These are phyloP conservation scores for Annulohypoxylon maeteangense DNA, from an alignment of 495 filamentous ascomycete genomes.

Conservation along the genomic window DNA sequence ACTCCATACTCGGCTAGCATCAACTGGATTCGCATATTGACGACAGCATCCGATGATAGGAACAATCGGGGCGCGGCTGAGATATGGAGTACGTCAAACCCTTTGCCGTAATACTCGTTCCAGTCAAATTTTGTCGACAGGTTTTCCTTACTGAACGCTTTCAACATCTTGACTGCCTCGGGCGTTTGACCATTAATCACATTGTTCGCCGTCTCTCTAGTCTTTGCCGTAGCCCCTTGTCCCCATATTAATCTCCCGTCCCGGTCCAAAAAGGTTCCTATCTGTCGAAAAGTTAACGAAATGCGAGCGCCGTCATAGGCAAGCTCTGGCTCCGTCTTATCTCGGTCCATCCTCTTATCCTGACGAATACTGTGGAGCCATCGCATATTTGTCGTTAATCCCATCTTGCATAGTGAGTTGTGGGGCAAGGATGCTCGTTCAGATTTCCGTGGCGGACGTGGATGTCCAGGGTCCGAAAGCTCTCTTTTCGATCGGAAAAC, in stretches of 20 bases:
- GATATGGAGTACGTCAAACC: conserved; percentile 88
- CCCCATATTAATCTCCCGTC: conserved; percentile 81
- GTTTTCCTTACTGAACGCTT: conserved; percentile 88
- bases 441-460: conserved; percentile 38
- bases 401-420: conserved; percentile 87
- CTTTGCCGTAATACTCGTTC: conserved; percentile 78
- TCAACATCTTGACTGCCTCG: conserved; percentile 75
- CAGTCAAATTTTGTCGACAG: conserved; percentile 78
- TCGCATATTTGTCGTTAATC: conserved; percentile 79
- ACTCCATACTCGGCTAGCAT: conserved; percentile 69
- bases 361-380: conserved; percentile 92
- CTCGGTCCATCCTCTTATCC: conserved; percentile 76
- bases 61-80: conserved; percentile 64
- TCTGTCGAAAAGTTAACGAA: conserved; percentile 90
- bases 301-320: conserved; percentile 82
- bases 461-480: conserved; percentile 26
- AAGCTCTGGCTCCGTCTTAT: conserved; percentile 75
- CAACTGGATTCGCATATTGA: conserved; percentile 67
- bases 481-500: conserved; percentile 82
- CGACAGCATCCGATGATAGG: conserved; percentile 62
- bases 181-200: conserved; percentile 75
- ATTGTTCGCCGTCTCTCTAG: conserved; percentile 60
- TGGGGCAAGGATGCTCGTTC: conserved; percentile 84
- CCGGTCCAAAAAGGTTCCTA: conserved; percentile 82
- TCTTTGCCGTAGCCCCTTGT: conserved; percentile 83